Percentiles rank a stretch among this genome's conserved stretches.
Evolutionary conservation across 2,329 filamentous ascomycete genomes (phyloP).

Genomic region (Immersiporthe knoxdaviesiana): DNA sequence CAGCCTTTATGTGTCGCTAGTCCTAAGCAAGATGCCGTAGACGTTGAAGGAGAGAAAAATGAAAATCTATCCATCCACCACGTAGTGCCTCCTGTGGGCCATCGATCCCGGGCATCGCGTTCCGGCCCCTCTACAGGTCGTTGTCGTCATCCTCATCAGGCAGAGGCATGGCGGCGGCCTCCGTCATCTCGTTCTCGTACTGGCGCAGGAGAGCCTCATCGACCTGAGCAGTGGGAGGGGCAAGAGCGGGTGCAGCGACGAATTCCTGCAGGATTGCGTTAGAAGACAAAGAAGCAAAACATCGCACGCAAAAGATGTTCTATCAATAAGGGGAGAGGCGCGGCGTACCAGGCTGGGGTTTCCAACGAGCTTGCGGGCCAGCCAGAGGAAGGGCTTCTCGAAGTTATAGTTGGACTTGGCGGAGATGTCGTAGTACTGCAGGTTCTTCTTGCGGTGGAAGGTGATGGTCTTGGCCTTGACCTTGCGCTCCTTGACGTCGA

Average conservation of each 20-base stretch:
- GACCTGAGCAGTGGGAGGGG: slow-evolving; percentile 88
- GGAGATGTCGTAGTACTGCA: slow-evolving; percentile 99
- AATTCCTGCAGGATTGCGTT: slow-evolving; percentile 71
- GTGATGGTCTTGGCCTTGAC: slow-evolving; percentile 99
- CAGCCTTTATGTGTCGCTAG: slow-evolving; percentile 29
- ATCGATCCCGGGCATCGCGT: slow-evolving; percentile 6
- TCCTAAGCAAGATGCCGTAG: slow-evolving; percentile 31
- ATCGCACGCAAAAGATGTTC: not conserved
- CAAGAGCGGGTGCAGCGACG: slow-evolving; percentile 91
- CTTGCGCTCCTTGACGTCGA: slow-evolving; percentile 99
- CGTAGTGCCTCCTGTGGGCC: slow-evolving; percentile 18
- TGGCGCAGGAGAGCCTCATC: slow-evolving; percentile 79
- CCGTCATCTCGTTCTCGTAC: slow-evolving; percentile 88
- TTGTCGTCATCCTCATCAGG: slow-evolving; percentile 91
- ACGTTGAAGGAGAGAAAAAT: slow-evolving; percentile 27
- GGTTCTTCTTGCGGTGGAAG: slow-evolving; percentile 99
- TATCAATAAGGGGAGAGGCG: slow-evolving; percentile 41
- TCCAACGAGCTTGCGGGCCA: slow-evolving; percentile 96
- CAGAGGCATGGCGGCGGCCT: slow-evolving; percentile 80
- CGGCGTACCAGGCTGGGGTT: slow-evolving; percentile 78
- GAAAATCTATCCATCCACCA: slow-evolving; percentile 31
- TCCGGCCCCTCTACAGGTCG: slow-evolving; percentile 55
- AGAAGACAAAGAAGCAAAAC: slow-evolving; percentile 29
- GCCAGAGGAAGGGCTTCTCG: slow-evolving; percentile 99
- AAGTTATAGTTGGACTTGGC: slow-evolving; percentile 99